Base-by-base conservation (phyloP, 495 filamentous ascomycete species). In the Penicillium desertorum region DNA sequence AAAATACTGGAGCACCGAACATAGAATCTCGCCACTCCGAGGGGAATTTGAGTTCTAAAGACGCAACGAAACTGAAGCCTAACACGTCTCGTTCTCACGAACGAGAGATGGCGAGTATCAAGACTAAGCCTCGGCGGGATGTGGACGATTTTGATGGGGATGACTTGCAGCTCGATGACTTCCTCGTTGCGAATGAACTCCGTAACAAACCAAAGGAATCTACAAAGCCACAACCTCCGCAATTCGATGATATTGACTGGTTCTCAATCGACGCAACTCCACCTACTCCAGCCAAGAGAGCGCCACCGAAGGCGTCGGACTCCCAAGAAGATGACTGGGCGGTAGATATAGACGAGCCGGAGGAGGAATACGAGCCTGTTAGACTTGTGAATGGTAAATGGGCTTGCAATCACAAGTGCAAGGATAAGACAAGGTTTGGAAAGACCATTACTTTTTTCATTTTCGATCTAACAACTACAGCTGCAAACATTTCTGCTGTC, bases 401-500 rank as follows among this genome's bases (percentile, higher is more conserved):
- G 86, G 80, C 81, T 43, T 98, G 93, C 73, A 91, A 92, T 56
- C 93, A 98, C 63, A 77, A 71, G 36, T 98, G 91, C 66, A 90
- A 86, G 36, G 82, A 89, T 57, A 88, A 87, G 58, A 86, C 81
- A n/a, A 84, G 75, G 70, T 82, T 8, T 42, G 9, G 16, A 3
- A 77, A 66, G 32, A 61, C 50, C 19, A 79, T 76, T 58, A 6
- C 12, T 23, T 10, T 23, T 3, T 14, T 71, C 63, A 14, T 5
- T 7, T 22, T 29, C 16, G 16, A 45, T 34, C 61, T 66, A 16
- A 69, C 4, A 1, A n/a, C 17, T n/a, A 1, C 53, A 86, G 83
- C 41, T 91, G 88, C 71, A 89, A 87, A 63, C 94, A 98, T 63
- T 71, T 84, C 36, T 98, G 94, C 63, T 98, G 94, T 67, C 84